Evolutionary conservation across 2,329 filamentous ascomycete species (phyloP).

Genomic region (Pseudocercospora pini-densiflorae): DNA sequence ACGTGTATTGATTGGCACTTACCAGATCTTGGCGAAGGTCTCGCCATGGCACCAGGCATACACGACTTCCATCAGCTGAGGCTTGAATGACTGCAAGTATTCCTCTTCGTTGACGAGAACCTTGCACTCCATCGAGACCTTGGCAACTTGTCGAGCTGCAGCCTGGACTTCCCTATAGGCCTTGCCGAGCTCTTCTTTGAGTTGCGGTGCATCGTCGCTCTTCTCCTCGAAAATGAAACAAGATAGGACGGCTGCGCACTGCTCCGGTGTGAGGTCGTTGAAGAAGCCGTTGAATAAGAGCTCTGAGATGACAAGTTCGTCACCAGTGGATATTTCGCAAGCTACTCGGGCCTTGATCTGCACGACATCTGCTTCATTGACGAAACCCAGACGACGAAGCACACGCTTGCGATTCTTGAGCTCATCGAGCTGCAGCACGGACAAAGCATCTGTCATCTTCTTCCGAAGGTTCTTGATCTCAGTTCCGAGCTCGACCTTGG

Average conservation of each 20-base stretch:
- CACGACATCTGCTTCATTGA: slow-evolving; percentile 93
- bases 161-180: slow-evolving; percentile 84
- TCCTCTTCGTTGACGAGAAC: slow-evolving; percentile 93
- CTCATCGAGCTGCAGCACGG: slow-evolving; percentile 91
- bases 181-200: slow-evolving; percentile 85
- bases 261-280: slow-evolving; percentile 89
- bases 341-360: slow-evolving; percentile 96
- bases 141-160: slow-evolving; percentile 86
- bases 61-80: slow-evolving; percentile 96
- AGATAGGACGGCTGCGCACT: slow-evolving; percentile 83
- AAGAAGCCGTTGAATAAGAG: slow-evolving; percentile 97
- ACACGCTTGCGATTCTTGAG: slow-evolving; percentile 96
- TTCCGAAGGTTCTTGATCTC: slow-evolving; percentile 90
- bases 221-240: slow-evolving; percentile 99
- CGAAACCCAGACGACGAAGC: slow-evolving; percentile 89
- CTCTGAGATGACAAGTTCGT: slow-evolving; percentile 91
- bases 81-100: slow-evolving; percentile 87
- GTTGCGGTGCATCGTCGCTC: slow-evolving; percentile 70
- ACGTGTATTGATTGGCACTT: slow-evolving; percentile 33
- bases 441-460: slow-evolving; percentile 81
- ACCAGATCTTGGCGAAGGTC: slow-evolving; percentile 94
- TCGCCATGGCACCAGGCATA: slow-evolving; percentile 88
- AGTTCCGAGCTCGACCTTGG: slow-evolving; percentile 74
- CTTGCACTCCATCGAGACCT: slow-evolving; percentile 94
- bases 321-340: slow-evolving; percentile 96